These are phyloP conservation scores for Lojkania enalia DNA, from an alignment of 2,329 filamentous ascomycete species.

Conservation along the genomic window DNA sequence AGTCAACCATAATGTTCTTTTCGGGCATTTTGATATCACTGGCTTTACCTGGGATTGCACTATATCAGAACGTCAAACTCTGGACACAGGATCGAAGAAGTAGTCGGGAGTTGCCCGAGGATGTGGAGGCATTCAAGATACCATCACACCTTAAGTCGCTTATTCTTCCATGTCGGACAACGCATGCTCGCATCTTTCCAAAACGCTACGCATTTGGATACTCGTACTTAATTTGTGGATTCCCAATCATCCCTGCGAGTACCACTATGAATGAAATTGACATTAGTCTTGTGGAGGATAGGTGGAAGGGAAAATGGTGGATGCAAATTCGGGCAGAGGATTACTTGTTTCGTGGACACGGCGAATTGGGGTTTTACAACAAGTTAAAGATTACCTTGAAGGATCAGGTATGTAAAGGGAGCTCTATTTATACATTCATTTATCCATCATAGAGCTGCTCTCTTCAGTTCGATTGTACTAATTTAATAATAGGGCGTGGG, in stretches of 20 bases:
- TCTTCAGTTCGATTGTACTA: not conserved
- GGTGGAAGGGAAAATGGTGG: slow-evolving; percentile 52
- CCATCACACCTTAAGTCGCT: slow-evolving; percentile 36
- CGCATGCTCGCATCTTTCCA: slow-evolving; percentile 68
- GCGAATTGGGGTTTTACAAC: slow-evolving; percentile 59
- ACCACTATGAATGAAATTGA: slow-evolving; percentile 22
- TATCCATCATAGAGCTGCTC: no score
- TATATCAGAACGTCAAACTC: not conserved
- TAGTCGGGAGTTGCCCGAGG: slow-evolving; percentile 14
- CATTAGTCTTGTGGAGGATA: slow-evolving; percentile 26
- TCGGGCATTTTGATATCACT: no score
- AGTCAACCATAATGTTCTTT: not conserved
- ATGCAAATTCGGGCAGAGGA: slow-evolving; percentile 63
- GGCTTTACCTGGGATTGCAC: no score
- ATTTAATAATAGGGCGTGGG: slow-evolving; percentile 58
- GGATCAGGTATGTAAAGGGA: slow-evolving; percentile 54
- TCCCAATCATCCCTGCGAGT: slow-evolving; percentile 67
- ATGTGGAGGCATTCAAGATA: not conserved
- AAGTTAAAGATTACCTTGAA: slow-evolving; percentile 65
- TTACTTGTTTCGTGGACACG: slow-evolving; percentile 61
- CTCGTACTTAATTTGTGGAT: slow-evolving; percentile 69
- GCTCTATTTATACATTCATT: no score
- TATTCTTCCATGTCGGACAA: slow-evolving; percentile 67
- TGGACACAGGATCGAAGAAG: not conserved
- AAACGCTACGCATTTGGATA: slow-evolving; percentile 70